Conservation (phyloP, 345 rosid species). For the Boechera retrofracta region DNA sequence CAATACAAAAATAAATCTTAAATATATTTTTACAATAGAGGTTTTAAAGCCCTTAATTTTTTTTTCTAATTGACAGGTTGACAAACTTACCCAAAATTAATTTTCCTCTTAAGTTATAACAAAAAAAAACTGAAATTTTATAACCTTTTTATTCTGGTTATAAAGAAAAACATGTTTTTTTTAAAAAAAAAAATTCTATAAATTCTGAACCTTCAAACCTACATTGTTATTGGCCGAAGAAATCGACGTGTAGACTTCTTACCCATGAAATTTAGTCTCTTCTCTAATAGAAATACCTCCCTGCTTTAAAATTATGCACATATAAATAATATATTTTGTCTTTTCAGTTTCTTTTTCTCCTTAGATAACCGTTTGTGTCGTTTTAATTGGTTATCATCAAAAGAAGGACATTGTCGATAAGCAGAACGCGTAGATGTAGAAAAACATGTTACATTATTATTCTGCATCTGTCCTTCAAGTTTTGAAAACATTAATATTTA, state of each 20-base stretch:
- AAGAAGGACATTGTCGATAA: conserved; percentile 14
- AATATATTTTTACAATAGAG: no score
- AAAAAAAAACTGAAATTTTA: no score
- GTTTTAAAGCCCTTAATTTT: no score
- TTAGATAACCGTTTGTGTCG: background rate
- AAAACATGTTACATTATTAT: conserved; percentile 9
- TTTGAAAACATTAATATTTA: background rate
- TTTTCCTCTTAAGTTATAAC: background rate
- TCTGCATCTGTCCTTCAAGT: conserved; percentile 8
- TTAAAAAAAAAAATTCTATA: background rate
- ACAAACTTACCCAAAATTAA: background rate
- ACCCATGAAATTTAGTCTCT: no score
- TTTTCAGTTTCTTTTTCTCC: background rate
- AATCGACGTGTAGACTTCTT: conserved; percentile 2
- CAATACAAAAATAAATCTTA: no score
- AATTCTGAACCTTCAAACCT: background rate
- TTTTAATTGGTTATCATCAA: conserved; percentile 11
- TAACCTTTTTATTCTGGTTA: no score
- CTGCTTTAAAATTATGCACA: background rate
- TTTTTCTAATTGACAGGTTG: background rate
- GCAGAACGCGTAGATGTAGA: conserved; percentile 34
- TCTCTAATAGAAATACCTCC: no score
- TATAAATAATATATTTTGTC: background rate
- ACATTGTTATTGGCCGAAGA: background rate
- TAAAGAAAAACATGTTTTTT: background rate